Percentiles rank a stretch among this genome's conserved stretches.
phyloP scores from a whole-genome alignment of 805 yeast species.

The Priceomyces carsonii region DNA sequence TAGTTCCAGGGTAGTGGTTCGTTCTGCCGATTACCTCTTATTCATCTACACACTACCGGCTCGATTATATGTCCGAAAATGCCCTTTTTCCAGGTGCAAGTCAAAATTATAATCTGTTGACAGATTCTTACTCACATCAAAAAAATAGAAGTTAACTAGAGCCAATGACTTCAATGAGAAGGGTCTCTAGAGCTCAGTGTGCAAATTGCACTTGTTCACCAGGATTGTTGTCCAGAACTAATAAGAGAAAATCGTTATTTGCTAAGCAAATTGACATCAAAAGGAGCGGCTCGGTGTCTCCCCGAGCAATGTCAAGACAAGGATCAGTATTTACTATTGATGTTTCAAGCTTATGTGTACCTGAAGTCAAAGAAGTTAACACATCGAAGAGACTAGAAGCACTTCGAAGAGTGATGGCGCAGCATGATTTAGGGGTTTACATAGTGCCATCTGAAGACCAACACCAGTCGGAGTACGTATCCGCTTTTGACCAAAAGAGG shows the following conservation, averaged over 20 bases:
- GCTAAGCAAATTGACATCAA: slow-evolving; percentile 42
- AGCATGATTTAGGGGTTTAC: slow-evolving; percentile 50
- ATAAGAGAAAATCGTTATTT: slow-evolving; percentile 57
- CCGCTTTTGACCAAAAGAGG: slow-evolving; percentile 54
- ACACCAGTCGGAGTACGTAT: slow-evolving; percentile 64
- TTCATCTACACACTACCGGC: too few relatives aligned
- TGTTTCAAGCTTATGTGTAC: slow-evolving; percentile 41
- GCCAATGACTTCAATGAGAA: slow-evolving; percentile 21
- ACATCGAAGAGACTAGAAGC: slow-evolving; percentile 62
- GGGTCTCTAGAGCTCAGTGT: slow-evolving; percentile 50
- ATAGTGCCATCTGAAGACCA: slow-evolving; percentile 63
- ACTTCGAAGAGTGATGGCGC: slow-evolving; percentile 58
- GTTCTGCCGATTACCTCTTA: too few relatives aligned
- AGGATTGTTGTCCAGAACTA: slow-evolving; percentile 69
- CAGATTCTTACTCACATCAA: too few relatives aligned
- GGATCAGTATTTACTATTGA: slow-evolving; percentile 44
- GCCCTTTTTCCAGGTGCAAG: too few relatives aligned
- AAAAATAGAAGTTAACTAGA: too few relatives aligned
- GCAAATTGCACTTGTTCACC: slow-evolving; percentile 83
- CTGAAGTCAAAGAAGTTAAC: slow-evolving; percentile 52
- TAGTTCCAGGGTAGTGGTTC: too few relatives aligned
- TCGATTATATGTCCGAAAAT: too few relatives aligned
- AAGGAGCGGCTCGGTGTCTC: slow-evolving; percentile 23
- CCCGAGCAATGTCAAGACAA: slow-evolving; percentile 33
- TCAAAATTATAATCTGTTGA: too few relatives aligned